Conservation (phyloP, 2,329 filamentous ascomycete genomes). For the Botrytis deweyae region DNA sequence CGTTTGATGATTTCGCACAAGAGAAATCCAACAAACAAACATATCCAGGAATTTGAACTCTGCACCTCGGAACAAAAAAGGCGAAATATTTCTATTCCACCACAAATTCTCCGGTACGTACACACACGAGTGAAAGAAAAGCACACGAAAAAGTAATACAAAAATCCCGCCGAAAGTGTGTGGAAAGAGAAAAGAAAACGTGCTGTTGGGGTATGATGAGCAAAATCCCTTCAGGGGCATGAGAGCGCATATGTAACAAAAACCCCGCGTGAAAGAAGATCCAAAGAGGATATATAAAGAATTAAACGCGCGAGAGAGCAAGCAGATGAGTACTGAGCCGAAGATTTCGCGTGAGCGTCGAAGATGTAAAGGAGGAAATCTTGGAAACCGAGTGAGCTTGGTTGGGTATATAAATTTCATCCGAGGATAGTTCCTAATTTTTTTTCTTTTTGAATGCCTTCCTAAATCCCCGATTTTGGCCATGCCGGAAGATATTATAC, state of each 20-base stretch:
- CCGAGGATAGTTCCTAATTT: not conserved
- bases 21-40: not conserved
- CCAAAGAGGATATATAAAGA: not conserved
- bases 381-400: not conserved
- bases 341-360: conserved; percentile 19
- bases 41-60: not conserved
- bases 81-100: not conserved
- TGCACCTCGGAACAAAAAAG: not conserved
- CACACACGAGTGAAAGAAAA: not conserved
- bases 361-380: conserved; percentile 11
- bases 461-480: not conserved
- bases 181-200: conserved; percentile 13
- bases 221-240: not conserved
- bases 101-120: not conserved
- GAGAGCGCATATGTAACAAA: not conserved
- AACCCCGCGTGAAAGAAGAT: not conserved
- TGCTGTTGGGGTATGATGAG: conserved; percentile 14
- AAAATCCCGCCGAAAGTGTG: not conserved
- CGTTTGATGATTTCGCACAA: not conserved
- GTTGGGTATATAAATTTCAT: conserved; percentile 20
- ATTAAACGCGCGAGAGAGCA: conserved; percentile 10
- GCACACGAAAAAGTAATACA: conserved; percentile 3
- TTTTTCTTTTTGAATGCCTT: not conserved
- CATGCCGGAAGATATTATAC: not conserved
- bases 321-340: not conserved